phyloP scores from a whole-genome alignment of 1,139 yeast genomes.

The Casaregolazyma lundiana region DNA sequence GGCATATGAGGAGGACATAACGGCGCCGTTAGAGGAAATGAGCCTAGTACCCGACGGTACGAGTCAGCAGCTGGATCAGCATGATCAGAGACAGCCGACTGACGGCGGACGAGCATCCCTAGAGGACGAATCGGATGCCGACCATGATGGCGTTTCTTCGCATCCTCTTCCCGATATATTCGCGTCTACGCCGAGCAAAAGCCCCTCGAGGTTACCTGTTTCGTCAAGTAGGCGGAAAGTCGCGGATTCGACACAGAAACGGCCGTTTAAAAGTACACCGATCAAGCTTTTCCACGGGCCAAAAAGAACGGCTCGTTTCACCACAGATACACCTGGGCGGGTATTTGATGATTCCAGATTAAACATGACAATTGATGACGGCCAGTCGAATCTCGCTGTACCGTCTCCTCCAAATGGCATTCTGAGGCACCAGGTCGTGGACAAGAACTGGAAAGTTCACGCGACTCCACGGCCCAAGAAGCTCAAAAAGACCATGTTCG shows the following conservation, averaged over 20 bases:
- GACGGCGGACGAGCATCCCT: background rate
- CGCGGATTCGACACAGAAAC: background rate
- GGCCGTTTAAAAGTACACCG: constrained; percentile 1
- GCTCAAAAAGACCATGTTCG: constrained; percentile 9
- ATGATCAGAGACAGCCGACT: background rate
- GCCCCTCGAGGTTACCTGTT: constrained; percentile 1
- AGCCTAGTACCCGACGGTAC: constrained; percentile 1
- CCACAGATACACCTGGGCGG: background rate
- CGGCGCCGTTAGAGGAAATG: constrained; percentile 15
- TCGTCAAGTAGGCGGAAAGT: background rate
- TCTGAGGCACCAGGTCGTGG: constrained; percentile 35
- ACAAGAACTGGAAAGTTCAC: constrained; percentile 34
- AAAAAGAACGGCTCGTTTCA: background rate
- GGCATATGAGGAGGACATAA: constrained; percentile 49
- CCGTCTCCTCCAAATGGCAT: constrained; percentile 3
- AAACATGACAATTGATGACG: background rate
- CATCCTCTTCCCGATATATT: constrained; percentile 7
- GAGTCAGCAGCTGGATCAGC: background rate
- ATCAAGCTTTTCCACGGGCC: constrained; percentile 4
- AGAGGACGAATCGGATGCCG: constrained; percentile 5
- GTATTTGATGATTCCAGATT: background rate
- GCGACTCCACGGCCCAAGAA: constrained; percentile 29
- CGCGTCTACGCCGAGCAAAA: constrained; percentile 7
- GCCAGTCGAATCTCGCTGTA: background rate
- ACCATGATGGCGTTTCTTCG: constrained; percentile 3